Percentiles rank a stretch among this genome's conserved stretches.
phyloP scores from a whole-genome alignment of 257 asterid genomes.

The Salvia splendens region DNA sequence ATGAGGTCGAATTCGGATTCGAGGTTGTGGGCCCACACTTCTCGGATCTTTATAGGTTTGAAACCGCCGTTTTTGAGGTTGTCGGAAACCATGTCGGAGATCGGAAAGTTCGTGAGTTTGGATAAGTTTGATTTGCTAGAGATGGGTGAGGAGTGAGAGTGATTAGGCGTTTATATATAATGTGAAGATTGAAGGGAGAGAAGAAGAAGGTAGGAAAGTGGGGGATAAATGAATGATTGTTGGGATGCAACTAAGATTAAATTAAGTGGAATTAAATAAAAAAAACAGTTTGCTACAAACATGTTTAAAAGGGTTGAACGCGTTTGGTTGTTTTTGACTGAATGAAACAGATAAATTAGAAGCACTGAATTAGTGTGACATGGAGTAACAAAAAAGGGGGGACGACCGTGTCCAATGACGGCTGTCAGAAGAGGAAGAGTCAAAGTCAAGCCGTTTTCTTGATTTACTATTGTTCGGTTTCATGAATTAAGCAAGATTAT shows the following conservation, averaged over 20 bases:
- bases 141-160: slow-evolving; percentile 21
- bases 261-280: neutral
- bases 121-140: neutral
- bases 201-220: slow-evolving; percentile 33
- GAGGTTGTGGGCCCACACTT: slow-evolving; percentile 54
- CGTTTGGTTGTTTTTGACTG: slow-evolving; percentile 31
- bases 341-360: neutral
- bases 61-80: neutral
- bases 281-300: neutral
- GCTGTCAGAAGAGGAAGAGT: slow-evolving; percentile 9
- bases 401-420: slow-evolving; percentile 27
- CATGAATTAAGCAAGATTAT: too few species aligned
- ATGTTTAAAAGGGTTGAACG: slow-evolving; percentile 19
- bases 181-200: neutral
- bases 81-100: slow-evolving; percentile 31
- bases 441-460: slow-evolving; percentile 1
- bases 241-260: slow-evolving; percentile 9
- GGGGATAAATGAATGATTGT: slow-evolving; percentile 15
- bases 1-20: slow-evolving; percentile 49
- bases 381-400: neutral
- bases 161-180: slow-evolving; percentile 25
- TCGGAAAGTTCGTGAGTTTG: neutral
- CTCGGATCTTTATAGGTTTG: slow-evolving; percentile 41
- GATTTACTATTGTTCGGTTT: too few species aligned
- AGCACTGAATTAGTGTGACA: neutral